Percentiles rank a stretch among this genome's conserved stretches.
Evolutionary conservation across 805 yeast genomes (phyloP).

Genomic region (Barnettozyma vustinii): DNA sequence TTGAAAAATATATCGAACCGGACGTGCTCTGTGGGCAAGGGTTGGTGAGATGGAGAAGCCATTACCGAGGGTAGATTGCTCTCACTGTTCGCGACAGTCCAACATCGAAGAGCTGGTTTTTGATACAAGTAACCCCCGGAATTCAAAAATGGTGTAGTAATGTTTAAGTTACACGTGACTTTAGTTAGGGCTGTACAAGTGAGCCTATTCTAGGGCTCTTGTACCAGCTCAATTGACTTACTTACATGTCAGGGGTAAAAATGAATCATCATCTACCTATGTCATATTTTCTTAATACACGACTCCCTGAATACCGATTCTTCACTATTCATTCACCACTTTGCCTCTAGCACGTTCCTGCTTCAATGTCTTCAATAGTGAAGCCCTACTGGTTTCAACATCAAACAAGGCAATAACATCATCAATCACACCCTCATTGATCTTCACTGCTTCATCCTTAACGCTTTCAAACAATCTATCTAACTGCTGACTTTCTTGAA

Average conservation of each 20-base stretch:
- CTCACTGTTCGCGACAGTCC: not conserved
- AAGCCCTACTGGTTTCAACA: slow-evolving; percentile 38
- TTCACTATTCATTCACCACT: not conserved
- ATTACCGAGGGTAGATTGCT: slow-evolving; percentile 7
- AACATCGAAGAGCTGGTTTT: too few relatives aligned
- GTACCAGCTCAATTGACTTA: not conserved
- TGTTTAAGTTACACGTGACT: slow-evolving; percentile 10
- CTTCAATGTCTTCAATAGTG: slow-evolving; percentile 44
- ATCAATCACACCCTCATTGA: slow-evolving; percentile 42
- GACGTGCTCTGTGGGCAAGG: not conserved
- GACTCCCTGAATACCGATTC: not conserved
- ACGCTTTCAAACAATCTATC: slow-evolving; percentile 23
- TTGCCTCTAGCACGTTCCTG: slow-evolving; percentile 40
- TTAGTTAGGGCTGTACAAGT: slow-evolving; percentile 4
- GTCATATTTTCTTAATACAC: not conserved
- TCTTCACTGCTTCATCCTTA: slow-evolving; percentile 25
- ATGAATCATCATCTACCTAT: not conserved
- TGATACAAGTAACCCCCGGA: slow-evolving; percentile 4
- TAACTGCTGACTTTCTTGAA: slow-evolving; percentile 28
- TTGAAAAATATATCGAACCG: slow-evolving; percentile 13
- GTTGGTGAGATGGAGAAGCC: not conserved
- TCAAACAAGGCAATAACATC: slow-evolving; percentile 40
- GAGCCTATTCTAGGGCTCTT: not conserved
- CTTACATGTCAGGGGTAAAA: too few relatives aligned
- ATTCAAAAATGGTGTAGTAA: slow-evolving; percentile 3